phyloP scores from a whole-genome alignment of 2,329 filamentous ascomycete genomes.

The Fusarium sp. region DNA sequence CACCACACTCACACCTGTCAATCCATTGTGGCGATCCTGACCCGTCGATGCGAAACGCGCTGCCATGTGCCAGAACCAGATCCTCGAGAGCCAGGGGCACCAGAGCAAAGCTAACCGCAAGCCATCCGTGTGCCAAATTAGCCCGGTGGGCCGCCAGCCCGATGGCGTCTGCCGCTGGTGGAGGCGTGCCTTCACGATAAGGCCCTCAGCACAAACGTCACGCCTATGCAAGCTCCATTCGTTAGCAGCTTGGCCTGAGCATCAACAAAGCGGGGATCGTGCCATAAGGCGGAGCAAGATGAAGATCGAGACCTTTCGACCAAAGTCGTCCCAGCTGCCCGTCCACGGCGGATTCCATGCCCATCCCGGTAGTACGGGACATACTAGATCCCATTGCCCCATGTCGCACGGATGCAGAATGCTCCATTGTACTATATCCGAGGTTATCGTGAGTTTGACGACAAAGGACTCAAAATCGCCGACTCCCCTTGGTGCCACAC shows the following conservation, averaged over 20 bases:
- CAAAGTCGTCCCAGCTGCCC: slow-evolving; percentile 27
- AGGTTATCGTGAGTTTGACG: slow-evolving; percentile 27
- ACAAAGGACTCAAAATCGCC: slow-evolving; percentile 23
- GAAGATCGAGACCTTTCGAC: slow-evolving; percentile 43
- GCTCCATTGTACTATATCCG: slow-evolving; percentile 24
- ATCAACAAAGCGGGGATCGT: slow-evolving; percentile 40
- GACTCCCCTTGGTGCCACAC: slow-evolving; percentile 12
- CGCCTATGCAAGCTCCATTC: slow-evolving; percentile 36
- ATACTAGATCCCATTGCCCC: slow-evolving; percentile 37
- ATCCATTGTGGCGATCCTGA: slow-evolving; percentile 27
- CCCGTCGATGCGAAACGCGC: slow-evolving; percentile 25
- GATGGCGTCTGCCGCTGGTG: slow-evolving; percentile 34
- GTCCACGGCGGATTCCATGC: slow-evolving; percentile 31
- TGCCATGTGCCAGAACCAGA: slow-evolving; percentile 38
- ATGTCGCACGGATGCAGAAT: slow-evolving; percentile 27
- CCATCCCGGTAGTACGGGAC: slow-evolving; percentile 42
- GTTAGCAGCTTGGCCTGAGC: slow-evolving; percentile 33
- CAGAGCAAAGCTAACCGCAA: slow-evolving; percentile 35
- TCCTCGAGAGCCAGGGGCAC: slow-evolving; percentile 35
- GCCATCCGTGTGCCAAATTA: slow-evolving; percentile 44
- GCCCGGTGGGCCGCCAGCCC: slow-evolving; percentile 23
- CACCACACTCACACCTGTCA: slow-evolving; percentile 14
- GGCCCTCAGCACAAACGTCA: slow-evolving; percentile 41
- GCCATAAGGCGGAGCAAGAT: slow-evolving; percentile 40
- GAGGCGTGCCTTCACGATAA: slow-evolving; percentile 35